Evolutionary conservation across 2,329 filamentous ascomycete species (phyloP).

Genomic region (Domatiomyces globalis): DNA sequence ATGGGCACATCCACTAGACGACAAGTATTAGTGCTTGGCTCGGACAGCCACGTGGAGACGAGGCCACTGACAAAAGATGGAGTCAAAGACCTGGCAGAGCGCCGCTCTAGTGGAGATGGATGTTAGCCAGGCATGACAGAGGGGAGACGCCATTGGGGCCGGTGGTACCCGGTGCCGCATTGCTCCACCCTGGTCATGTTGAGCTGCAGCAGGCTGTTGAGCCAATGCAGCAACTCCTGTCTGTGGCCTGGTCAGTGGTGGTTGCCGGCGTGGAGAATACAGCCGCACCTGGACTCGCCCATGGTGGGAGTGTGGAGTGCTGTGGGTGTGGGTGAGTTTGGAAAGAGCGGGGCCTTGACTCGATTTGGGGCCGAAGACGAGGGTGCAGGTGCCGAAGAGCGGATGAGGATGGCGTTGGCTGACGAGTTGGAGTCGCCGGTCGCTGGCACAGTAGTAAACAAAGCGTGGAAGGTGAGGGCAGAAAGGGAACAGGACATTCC

Average conservation of each 20-base stretch:
- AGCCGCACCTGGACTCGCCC: constrained; percentile 48
- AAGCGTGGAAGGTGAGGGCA: too few species aligned
- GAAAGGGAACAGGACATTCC: too few species aligned
- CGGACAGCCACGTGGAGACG: not conserved
- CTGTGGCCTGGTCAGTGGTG: constrained; percentile 32
- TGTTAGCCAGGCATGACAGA: constrained; percentile 4
- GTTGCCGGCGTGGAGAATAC: not conserved
- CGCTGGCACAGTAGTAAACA: too few species aligned
- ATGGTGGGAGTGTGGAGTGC: constrained; percentile 24
- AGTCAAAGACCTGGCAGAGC: constrained; percentile 94
- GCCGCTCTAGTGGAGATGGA: constrained; percentile 38
- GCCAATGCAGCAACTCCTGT: constrained; percentile 91
- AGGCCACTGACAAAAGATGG: constrained; percentile 60
- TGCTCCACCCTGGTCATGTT: constrained; percentile 99
- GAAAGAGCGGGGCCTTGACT: not conserved
- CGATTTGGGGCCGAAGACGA: not conserved
- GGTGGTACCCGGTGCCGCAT: constrained; percentile 82
- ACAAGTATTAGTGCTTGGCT: not conserved
- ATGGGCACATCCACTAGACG: constrained; percentile 69
- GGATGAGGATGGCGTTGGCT: too few species aligned
- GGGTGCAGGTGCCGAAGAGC: not conserved
- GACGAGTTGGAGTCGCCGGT: too few species aligned
- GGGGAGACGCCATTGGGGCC: constrained; percentile 3
- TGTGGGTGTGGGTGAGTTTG: not conserved
- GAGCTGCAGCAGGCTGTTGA: constrained; percentile 94